Conservation (phyloP, 2,329 filamentous ascomycete genomes). For the Drechslera avenae region DNA sequence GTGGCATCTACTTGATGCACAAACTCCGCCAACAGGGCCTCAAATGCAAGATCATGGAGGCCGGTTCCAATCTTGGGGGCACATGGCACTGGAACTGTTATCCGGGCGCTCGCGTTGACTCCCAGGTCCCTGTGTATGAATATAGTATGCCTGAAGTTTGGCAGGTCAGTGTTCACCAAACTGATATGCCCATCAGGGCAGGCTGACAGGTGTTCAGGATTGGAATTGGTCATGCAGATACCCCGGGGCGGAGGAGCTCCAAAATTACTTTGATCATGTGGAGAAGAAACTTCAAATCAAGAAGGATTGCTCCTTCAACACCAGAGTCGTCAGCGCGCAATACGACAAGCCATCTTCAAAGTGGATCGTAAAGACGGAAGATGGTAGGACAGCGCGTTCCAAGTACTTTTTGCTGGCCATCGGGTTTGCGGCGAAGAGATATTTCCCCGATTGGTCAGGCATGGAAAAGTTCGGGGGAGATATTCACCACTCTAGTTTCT, state of each 20-base stretch:
- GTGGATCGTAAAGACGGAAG: slow-evolving; percentile 59
- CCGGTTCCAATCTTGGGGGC: slow-evolving; percentile 50
- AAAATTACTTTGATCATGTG: slow-evolving; percentile 64
- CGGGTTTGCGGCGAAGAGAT: slow-evolving; percentile 65
- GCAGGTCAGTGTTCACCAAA: slow-evolving; percentile 35
- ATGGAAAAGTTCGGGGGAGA: slow-evolving; percentile 65
- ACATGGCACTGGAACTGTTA: slow-evolving; percentile 56
- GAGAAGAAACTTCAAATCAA: slow-evolving; percentile 61
- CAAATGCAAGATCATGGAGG: slow-evolving; percentile 50
- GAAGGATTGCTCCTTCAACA: slow-evolving; percentile 64
- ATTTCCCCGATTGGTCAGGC: slow-evolving; percentile 65
- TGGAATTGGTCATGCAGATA: slow-evolving; percentile 64
- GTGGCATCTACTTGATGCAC: slow-evolving; percentile 51
- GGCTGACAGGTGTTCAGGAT: slow-evolving; percentile 41
- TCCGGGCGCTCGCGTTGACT: slow-evolving; percentile 55
- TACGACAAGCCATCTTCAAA: slow-evolving; percentile 56
- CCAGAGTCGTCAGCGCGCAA: slow-evolving; percentile 58
- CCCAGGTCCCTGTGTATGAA: slow-evolving; percentile 55
- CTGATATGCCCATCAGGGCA: not conserved
- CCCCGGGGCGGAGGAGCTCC: slow-evolving; percentile 59
- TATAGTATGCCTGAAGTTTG: slow-evolving; percentile 55
- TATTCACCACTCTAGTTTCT: slow-evolving; percentile 65
- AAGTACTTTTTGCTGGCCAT: slow-evolving; percentile 61
- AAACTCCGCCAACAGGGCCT: slow-evolving; percentile 49
- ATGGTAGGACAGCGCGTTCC: slow-evolving; percentile 57